Evolutionary conservation across 129 eudicot genomes (phyloP), one percentile per base, ranked within the genome.

Genomic region (Ambrosia trifida): DNA sequence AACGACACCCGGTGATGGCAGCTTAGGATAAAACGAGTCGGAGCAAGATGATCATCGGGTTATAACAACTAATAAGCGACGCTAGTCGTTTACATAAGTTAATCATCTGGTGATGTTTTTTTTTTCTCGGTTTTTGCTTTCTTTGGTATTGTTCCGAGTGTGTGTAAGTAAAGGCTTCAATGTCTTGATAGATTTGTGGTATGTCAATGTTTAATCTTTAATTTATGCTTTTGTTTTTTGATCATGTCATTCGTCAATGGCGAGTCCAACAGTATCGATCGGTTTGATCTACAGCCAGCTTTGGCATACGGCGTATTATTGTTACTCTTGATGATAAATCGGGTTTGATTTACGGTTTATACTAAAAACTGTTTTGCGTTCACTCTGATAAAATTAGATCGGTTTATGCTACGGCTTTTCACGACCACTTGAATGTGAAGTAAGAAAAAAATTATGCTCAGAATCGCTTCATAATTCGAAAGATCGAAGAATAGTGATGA

Each of bases 1-100:
- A 74, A 64, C 77, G 82, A 70, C 82, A 60, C 51, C 77, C 84
- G 4, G 86, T 82, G 1, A 78, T 64, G 67, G 72, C 82, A 5
- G 32, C 80, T 28, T 78, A 78, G 67, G 44, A 49, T 12, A 10
- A 60, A 64, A 49, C 31, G 43, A 10, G 16, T 38, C 13, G 11
- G 28, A 18, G 16, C 16, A 4, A 41, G 51, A 18, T 40, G 30
- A 66, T 49, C 62, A 49, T 11, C 70, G 28, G 70, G 70, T 65
- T 31, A 9, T 65, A 30, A 43, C 44, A 45, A 11, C 11, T 51
- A 41, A 30, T 59, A 59, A 16, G 47, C 14, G 47, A 18, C 64
- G 32, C 64, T 13, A 7, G 11, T 31, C 35, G 50, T 63, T 38
- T 17, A 36, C 49, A 12, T 54, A 40, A 70, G 65, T 70, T 44